Base-by-base conservation (phyloP, 768 basidiomycete genomes). In the Pilatotrama ljubarskyi region DNA sequence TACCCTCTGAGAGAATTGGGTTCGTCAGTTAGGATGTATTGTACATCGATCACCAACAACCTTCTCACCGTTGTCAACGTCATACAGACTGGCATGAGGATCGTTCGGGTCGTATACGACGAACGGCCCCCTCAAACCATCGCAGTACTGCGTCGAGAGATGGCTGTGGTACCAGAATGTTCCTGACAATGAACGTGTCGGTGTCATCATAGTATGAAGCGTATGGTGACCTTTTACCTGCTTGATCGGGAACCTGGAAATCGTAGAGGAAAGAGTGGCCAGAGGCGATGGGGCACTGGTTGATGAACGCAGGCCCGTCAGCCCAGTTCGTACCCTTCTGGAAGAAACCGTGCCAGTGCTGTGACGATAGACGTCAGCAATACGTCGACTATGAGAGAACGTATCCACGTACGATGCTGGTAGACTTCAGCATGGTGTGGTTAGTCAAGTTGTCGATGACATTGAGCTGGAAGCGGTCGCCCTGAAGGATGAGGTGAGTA, bases 311-410 rank as follows among this genome's bases (percentile, higher is more conserved):
- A 13, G 71, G 43, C 15, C 82, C 82, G 47, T 84, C 82, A 44
- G 78, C 79, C 29, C 76, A 71, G 8, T 77, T 78, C 5, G 75
- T 71, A 18, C 73, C 72, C 6, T 70, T 55, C 61, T 82, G 81
- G 59, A 76, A 77, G 18, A 82, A 43, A 3, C 81, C 81, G 52
- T 82, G 81, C 81, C 81, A 82, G 26, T 69, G 68, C 68, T 69
- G n/a, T 7, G 41, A 25, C 37, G 20, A 2, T 24, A 17, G 8
- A 32, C 20, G 42, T 62, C 13, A 41, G 26, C 37, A 14, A n/a
- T 8, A 13, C 11, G 18, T 14, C 36, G 25, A 26, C n/a, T 2
- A 29, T 24, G 20, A 14, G 40, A 4, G 43, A 14, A 29, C 3
- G 4, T 9, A 22, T 37, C 17, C 17, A 43, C 59, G 17, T 20